Evolutionary conservation across 1,284 basidiomycete species (phyloP).

Genomic region (Blastosporella zonata): DNA sequence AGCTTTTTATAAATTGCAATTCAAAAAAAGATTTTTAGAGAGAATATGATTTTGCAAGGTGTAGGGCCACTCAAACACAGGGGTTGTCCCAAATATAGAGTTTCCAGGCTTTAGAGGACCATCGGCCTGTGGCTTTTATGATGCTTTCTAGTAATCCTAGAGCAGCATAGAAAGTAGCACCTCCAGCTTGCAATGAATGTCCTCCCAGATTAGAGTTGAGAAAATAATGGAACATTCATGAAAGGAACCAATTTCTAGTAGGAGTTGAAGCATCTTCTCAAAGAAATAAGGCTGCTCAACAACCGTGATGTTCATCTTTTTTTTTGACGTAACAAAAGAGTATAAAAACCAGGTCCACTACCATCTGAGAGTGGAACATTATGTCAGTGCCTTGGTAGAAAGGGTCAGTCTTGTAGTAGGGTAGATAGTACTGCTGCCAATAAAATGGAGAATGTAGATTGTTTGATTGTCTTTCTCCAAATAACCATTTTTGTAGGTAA

Average conservation of each 20-base stretch:
- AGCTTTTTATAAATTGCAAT: neutral
- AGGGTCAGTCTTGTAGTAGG: neutral
- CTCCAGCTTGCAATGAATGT: neutral
- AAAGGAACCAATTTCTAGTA: neutral
- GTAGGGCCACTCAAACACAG: neutral
- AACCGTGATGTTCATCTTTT: neutral
- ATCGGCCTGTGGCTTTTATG: neutral
- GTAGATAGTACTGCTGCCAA: slow-evolving; percentile 13
- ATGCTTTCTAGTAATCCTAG: neutral
- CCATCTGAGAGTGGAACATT: neutral
- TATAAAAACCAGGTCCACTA: neutral
- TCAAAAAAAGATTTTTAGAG: no score
- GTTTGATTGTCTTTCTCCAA: slow-evolving; percentile 23
- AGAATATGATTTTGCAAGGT: neutral
- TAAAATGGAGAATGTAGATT: slow-evolving; percentile 15
- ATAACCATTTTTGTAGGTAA: slow-evolving; percentile 9
- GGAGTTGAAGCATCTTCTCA: neutral
- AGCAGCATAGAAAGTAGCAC: neutral
- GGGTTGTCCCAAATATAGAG: neutral
- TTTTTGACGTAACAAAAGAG: neutral
- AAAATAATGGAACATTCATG: neutral
- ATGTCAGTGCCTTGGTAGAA: neutral
- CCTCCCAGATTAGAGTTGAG: neutral
- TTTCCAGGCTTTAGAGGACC: neutral
- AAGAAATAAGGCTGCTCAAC: neutral